Evolutionary conservation across 2,329 filamentous ascomycete genomes (phyloP).

Genomic region (Verticillium longisporum): DNA sequence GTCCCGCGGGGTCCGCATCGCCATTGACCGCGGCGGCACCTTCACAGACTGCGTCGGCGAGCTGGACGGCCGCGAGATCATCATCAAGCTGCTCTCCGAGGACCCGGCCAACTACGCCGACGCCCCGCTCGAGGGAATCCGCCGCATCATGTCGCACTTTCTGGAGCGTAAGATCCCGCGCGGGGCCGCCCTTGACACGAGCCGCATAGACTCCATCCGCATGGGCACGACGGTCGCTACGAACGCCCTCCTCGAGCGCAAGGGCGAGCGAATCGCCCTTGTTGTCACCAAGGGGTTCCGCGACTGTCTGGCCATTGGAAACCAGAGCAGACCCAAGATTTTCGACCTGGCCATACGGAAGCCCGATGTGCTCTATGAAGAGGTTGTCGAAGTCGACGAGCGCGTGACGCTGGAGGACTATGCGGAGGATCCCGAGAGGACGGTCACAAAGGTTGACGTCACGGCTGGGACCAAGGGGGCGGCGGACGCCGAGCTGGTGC

Average conservation of each 20-base stretch:
- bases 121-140: conserved; percentile 85
- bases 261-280: conserved; percentile 82
- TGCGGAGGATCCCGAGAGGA: conserved; percentile 71
- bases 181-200: conserved; percentile 73
- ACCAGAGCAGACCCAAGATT: conserved; percentile 82
- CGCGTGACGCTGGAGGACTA: conserved; percentile 88
- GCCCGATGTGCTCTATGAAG: conserved; percentile 79
- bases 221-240: conserved; percentile 97
- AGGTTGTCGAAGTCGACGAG: conserved; percentile 85
- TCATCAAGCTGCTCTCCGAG: conserved; percentile 85
- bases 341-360: conserved; percentile 85
- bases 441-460: conserved; percentile 34
- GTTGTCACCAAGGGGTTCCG: conserved; percentile 83
- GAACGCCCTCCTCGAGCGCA: conserved; percentile 83
- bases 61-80: conserved; percentile 67
- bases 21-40: conserved; percentile 76
- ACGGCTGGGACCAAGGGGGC: conserved; percentile 40
- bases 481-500: conserved; percentile 52
- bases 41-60: conserved; percentile 92
- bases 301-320: conserved; percentile 83
- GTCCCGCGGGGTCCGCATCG: conserved; percentile 62
- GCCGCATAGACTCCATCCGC: conserved; percentile 79
- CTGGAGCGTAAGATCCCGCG: conserved; percentile 69
- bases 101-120: conserved; percentile 88
- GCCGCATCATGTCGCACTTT: conserved; percentile 76